Percentiles rank a stretch among this genome's conserved stretches.
phyloP scores from a whole-genome alignment of 306 rosid genomes.

The Styphnolobium japonicum region DNA sequence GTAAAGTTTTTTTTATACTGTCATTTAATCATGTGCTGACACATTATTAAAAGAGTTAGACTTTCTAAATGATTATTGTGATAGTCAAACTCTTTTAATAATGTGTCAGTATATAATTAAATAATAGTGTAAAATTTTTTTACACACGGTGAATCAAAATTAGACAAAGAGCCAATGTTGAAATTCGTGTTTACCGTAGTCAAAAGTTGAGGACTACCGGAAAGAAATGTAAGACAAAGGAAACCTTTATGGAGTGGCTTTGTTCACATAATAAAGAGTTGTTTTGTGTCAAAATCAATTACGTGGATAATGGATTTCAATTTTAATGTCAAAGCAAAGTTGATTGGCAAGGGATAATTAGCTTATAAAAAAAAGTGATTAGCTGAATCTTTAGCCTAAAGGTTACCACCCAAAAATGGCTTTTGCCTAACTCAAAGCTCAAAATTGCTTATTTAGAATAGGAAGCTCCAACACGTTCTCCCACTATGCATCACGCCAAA shows the following conservation, averaged over 20 bases:
- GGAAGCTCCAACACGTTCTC: not conserved
- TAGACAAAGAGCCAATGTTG: slow-evolving; percentile 2
- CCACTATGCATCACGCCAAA: slow-evolving; percentile 4
- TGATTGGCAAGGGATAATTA: not conserved
- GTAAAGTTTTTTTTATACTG: no score
- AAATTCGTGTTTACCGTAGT: not conserved
- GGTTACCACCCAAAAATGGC: slow-evolving; percentile 3
- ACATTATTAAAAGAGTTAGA: no score
- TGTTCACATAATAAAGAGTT: not conserved
- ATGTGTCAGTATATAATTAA: no score
- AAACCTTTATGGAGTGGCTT: slow-evolving; percentile 16
- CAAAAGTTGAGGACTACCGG: slow-evolving; percentile 9
- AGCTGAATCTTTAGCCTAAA: slow-evolving; percentile 12
- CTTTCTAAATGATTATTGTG: no score
- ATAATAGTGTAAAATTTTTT: no score
- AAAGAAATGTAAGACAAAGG: not conserved
- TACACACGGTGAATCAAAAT: no score
- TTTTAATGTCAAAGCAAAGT: slow-evolving; percentile 4
- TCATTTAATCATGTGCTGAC: no score
- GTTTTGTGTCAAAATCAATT: slow-evolving; percentile 4
- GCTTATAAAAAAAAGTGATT: not conserved
- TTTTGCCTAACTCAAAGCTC: slow-evolving; percentile 3
- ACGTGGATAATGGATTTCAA: not conserved
- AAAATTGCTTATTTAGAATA: not conserved
- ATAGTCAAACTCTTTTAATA: no score